These are phyloP conservation scores for Ogataea ramenticola DNA, from an alignment of 805 yeast species.

Conservation along the genomic window DNA sequence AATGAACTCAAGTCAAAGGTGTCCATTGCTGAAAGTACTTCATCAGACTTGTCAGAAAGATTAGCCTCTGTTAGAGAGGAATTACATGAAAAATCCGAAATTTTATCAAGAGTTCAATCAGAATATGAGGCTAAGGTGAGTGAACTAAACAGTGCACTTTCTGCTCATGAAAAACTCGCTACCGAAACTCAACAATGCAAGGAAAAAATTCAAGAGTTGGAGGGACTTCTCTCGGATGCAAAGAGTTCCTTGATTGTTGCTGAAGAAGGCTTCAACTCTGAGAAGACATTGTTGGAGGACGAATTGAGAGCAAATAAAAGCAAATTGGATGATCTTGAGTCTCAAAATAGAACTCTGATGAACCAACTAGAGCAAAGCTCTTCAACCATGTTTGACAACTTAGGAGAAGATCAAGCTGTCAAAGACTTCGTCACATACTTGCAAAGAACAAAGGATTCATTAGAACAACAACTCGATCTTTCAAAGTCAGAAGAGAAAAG, in stretches of 20 bases:
- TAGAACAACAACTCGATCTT: constrained; percentile 50
- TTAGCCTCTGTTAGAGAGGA: constrained; percentile 25
- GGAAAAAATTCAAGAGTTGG: constrained; percentile 27
- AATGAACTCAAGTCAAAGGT: constrained; percentile 16
- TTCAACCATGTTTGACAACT: constrained; percentile 7
- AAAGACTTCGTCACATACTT: constrained; percentile 53
- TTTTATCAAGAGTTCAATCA: constrained; percentile 10
- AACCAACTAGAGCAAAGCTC: constrained; percentile 49
- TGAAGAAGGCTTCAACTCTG: constrained; percentile 39
- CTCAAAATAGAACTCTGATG: constrained; percentile 63
- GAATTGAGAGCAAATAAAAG: constrained; percentile 38
- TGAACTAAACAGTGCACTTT: constrained; percentile 19
- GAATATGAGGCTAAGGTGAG: constrained; percentile 15
- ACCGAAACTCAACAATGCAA: constrained; percentile 12
- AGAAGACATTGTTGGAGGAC: constrained; percentile 34
- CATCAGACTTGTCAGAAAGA: constrained; percentile 24
- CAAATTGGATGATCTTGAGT: constrained; percentile 47
- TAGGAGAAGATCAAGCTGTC: constrained; percentile 25
- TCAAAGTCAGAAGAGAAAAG: constrained; percentile 47
- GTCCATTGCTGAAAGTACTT: constrained; percentile 17
- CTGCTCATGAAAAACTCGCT: constrained; percentile 14
- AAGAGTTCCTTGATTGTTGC: constrained; percentile 26
- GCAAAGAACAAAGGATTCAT: constrained; percentile 69
- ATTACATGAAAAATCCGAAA: constrained; percentile 17
- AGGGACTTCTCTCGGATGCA: constrained; percentile 28